Base-by-base conservation (phyloP, 305 asterid genomes). In the Fraxinus paxiana region DNA sequence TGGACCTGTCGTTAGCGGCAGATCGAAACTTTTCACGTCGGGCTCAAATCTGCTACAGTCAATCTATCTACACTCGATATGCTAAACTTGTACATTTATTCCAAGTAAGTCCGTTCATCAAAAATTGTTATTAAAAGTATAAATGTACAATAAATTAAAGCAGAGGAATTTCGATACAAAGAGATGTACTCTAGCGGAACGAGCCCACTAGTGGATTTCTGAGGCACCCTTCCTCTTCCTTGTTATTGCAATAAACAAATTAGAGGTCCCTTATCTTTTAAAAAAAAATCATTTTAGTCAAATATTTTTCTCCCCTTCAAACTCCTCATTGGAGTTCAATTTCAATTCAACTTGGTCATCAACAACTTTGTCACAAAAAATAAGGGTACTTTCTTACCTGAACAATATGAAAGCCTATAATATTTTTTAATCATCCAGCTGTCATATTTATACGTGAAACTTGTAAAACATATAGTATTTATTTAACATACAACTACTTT, bases 1-100 rank as follows among this genome's bases (percentile, higher is more conserved):
- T 43, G 38, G 77, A 43, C 41, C 81, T 76, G 81, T 67, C 77
- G 22, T 34, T 35, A 69, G 80, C 78, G 54, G 33, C 84, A 48
- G 84, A 82, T 77, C 81, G 79, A 38, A 77, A 82, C 82, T 51
- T 61, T 34, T 33, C 79, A 34, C 31, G n/a, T 59, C 72, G 35
- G 78, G 82, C 24, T 79, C 3, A 8, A 31, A 79, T 79, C 75
- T 69, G 77, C 72, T 79, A 79, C 38, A 73, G 10, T 67, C n/a
- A n/a, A 5, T 43, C 22, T 70, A 1, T 41, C 51, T 46, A 73
- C 73, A 31, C 61, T 1, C n/a, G 28, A 51, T 5, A 22, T 9
- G 0, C 2, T 3, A 0, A n/a, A 75, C 71, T 56, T 43, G 75
- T 46, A 81, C 76, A 22, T 75, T 74, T 33, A 10, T 3, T n/a